Conservation (phyloP, 768 basidiomycete species). For the Lanmaoa rubissima region DNA sequence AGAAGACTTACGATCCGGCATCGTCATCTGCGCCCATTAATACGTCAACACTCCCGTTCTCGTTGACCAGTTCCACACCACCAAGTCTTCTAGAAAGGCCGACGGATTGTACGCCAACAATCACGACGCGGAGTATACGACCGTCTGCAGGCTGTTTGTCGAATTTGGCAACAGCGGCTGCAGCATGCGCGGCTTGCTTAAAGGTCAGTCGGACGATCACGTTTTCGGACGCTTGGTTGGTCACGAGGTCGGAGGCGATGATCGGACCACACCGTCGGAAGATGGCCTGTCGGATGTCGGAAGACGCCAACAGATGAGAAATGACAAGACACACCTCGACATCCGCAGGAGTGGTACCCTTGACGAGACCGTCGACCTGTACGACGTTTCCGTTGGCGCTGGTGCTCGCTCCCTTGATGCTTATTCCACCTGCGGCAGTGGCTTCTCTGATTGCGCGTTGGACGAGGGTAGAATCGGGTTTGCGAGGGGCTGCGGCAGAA, state of each 20-base stretch:
- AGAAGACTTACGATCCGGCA: constrained; percentile 50
- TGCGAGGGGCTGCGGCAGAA: constrained; percentile 44
- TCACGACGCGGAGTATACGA: constrained; percentile 60
- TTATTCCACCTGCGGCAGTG: constrained; percentile 41
- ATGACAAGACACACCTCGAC: constrained; percentile 43
- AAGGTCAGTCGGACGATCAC: constrained; percentile 72
- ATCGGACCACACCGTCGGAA: constrained; percentile 79
- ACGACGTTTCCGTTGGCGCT: constrained; percentile 60
- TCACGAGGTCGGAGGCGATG: constrained; percentile 36
- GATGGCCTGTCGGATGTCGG: constrained; percentile 47
- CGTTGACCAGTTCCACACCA: constrained; percentile 46
- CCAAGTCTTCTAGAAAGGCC: constrained; percentile 58
- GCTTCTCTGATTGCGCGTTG: constrained; percentile 68
- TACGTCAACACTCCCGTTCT: constrained; percentile 43
- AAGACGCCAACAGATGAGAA: not conserved
- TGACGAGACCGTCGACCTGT: constrained; percentile 69
- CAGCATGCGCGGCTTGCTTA: constrained; percentile 59
- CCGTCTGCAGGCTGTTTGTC: constrained; percentile 83
- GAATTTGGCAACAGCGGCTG: constrained; percentile 69
- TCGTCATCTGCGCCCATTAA: constrained; percentile 51
- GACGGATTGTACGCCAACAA: constrained; percentile 58
- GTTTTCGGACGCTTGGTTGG: constrained; percentile 27
- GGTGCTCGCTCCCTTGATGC: constrained; percentile 68
- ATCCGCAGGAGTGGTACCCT: constrained; percentile 79
- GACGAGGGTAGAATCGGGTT: constrained; percentile 52